Base-by-base conservation (phyloP, 164 flowering plant genomes). In the Stephania japonica region DNA sequence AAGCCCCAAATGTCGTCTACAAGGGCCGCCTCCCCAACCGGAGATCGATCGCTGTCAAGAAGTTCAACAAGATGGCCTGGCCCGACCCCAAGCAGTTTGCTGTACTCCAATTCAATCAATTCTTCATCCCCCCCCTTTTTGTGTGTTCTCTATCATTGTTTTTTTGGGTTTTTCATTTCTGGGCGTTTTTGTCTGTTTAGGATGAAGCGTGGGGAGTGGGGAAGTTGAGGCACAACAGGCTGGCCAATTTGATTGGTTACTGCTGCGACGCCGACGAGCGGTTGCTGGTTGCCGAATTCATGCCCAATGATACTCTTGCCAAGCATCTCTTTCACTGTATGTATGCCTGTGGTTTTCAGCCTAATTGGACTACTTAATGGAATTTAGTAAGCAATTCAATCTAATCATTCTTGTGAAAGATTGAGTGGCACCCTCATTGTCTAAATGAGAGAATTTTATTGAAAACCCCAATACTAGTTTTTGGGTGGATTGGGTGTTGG, bases 231-330 rank as follows among this genome's bases (percentile, higher is more conserved):
- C 87, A 90, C 77, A 82, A 80, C 49, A 85, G 90, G 81, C 78
- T 93, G 24, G 98, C 97, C 0, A 96, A 93, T 91, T 85, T 96
- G 85, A 91, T 96, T 49, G 99, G 99, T 14, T 96, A 91, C 42
- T 96, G 99, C 77, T 93, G 95, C 73, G 97, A 96, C 25, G 97
- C 95, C 1, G 99, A 96, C 62, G 98, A 91, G 88, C 83, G 99
- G 81, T 76, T 96, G 75, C 88, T 96, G 21, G 94, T 93, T 69
- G 99, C 99, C 0, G 98, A 96, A 83, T 96, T 81, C 81, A 96
- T 96, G 99, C 94, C 94, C n/a, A 90, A 93, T 67, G 97, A 96
- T 76, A 96, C 97, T 3, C 95, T 96, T 53, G 90, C 99, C 10
- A 96, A 90, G 78, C 97, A 96, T 90, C 86, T 96, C 10, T 96